These are phyloP conservation scores for Balamuthia mandrillaris DNA, from an alignment of 208 protist genomes.

Conservation along the genomic window DNA sequence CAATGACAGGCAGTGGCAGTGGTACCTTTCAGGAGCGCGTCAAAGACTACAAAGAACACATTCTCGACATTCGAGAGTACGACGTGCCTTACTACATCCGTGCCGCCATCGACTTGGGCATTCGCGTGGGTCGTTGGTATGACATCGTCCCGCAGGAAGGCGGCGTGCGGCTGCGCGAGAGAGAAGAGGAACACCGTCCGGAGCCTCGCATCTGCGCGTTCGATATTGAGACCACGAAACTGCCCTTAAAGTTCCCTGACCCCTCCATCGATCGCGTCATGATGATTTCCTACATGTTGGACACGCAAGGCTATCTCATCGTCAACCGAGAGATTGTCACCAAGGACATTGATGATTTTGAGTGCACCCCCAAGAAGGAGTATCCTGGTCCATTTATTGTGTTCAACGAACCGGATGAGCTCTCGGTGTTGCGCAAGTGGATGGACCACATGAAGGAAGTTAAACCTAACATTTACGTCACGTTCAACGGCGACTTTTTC, in stretches of 20 bases:
- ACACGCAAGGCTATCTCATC: slow-evolving; percentile 96
- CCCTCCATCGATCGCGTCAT: slow-evolving; percentile 94
- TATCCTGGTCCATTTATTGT: slow-evolving; percentile 94
- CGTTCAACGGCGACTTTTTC: slow-evolving; percentile 99
- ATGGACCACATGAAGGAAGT: slow-evolving; percentile 93
- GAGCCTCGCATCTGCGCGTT: slow-evolving; percentile 89
- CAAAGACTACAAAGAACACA: slow-evolving; percentile 76
- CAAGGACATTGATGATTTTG: slow-evolving; percentile 97
- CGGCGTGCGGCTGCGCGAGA: slow-evolving; percentile 2
- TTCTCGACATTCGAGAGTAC: slow-evolving; percentile 97
- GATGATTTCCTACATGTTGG: slow-evolving; percentile 99
- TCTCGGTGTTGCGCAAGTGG: slow-evolving; percentile 85
- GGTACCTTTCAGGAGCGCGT: slow-evolving; percentile 67
- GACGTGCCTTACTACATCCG: slow-evolving; percentile 98
- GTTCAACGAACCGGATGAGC: slow-evolving; percentile 94
- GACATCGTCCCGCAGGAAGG: slow-evolving; percentile 63
- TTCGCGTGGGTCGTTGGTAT: slow-evolving; percentile 95
- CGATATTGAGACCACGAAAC: slow-evolving; percentile 99
- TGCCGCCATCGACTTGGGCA: slow-evolving; percentile 89
- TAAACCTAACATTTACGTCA: slow-evolving; percentile 96
- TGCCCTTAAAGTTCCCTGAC: slow-evolving; percentile 98
- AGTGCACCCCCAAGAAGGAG: slow-evolving; percentile 98
- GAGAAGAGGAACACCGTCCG: slow-evolving; percentile 82
- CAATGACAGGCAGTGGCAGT: slow-evolving; percentile 1
- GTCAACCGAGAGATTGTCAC: slow-evolving; percentile 96